Conservation (phyloP, 306 rosid species). For the Clitoria ternatea region DNA sequence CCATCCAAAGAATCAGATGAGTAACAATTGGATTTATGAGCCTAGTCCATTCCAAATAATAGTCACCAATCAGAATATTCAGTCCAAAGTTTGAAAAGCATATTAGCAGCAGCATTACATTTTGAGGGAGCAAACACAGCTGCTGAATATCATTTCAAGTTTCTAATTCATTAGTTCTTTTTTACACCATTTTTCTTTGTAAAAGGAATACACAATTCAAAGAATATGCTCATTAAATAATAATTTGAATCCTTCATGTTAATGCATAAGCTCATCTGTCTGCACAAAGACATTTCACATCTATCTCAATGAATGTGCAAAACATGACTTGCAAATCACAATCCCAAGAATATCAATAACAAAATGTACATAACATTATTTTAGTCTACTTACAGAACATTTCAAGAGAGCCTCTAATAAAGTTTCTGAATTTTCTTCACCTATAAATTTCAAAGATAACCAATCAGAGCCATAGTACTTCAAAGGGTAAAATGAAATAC, state of each 20-base stretch:
- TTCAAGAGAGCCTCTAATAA: conserved; percentile 68
- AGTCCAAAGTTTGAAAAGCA: not conserved
- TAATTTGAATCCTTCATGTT: not conserved
- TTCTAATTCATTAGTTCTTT: not conserved
- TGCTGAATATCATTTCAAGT: not conserved
- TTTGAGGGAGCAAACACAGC: conserved; percentile 15
- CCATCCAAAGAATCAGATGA: conserved; percentile 29
- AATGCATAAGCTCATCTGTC: not conserved
- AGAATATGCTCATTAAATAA: not conserved
- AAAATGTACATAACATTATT: not conserved
- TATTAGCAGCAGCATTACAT: not conserved
- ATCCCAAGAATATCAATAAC: not conserved
- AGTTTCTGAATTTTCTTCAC: conserved; percentile 66
- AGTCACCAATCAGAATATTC: conserved; percentile 19
- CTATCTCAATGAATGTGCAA: not conserved
- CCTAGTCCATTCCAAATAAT: conserved; percentile 12
- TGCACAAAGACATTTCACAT: not conserved
- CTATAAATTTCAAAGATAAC: conserved; percentile 44
- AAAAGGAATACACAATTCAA: not conserved
- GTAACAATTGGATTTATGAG: conserved; percentile 26
- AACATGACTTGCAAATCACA: not conserved
- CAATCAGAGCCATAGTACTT: conserved; percentile 11
- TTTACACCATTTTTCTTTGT: not conserved
- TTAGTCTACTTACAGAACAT: conserved; percentile 49
- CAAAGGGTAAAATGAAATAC: conserved; percentile 18